Evolutionary conservation across 164 flowering plant species (phyloP).

Genomic region (Warburgia ugandensis): DNA sequence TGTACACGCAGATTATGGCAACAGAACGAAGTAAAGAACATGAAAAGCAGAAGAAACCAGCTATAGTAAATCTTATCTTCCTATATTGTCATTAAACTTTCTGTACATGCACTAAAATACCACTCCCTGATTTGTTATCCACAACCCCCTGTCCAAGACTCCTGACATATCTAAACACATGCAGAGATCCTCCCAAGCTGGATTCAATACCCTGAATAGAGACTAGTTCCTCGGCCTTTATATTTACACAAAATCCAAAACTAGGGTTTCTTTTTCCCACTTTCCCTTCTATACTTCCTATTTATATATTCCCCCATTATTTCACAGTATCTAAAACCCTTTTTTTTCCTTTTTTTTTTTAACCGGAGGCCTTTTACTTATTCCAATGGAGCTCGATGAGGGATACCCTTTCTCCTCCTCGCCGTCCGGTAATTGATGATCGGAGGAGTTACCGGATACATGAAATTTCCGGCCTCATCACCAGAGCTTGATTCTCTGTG

Average conservation of each 20-base stretch:
- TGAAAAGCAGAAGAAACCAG: no score
- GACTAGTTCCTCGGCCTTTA: neutral
- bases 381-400: constrained; percentile 53
- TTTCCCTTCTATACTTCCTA: neutral
- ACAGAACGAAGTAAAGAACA: no score
- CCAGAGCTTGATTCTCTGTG: constrained; percentile 21
- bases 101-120: neutral
- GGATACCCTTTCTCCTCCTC: constrained; percentile 66
- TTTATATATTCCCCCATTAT: neutral
- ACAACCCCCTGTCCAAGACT: no score
- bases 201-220: no score
- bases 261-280: neutral
- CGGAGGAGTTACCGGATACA: constrained; percentile 56
- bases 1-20: no score
- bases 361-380: neutral
- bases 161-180: no score
- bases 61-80: neutral
- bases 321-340: constrained; percentile 1
- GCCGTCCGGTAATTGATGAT: constrained; percentile 37
- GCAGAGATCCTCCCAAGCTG: no score
- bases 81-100: neutral
- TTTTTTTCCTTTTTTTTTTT: constrained; percentile 4
- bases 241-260: neutral
- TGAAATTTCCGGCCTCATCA: constrained; percentile 24
- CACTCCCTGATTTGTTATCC: no score